Evolutionary conservation across 371 early-diverging fungal genomes (phyloP), one percentile per base, ranked within the genome.

Genomic region (Chytridium lagenaria): DNA sequence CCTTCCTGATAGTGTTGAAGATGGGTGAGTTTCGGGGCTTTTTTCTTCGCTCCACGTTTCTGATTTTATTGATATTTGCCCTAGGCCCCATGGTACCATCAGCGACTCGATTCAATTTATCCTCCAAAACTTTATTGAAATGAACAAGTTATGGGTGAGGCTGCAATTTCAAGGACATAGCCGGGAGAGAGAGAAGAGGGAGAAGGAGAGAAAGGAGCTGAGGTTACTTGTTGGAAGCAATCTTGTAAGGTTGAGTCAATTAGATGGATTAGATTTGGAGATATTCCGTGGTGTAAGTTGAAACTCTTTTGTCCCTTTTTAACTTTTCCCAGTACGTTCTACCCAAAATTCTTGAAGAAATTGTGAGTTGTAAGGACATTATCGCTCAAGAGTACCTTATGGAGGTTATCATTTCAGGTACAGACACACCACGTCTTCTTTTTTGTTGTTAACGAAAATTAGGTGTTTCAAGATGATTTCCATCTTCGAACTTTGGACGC

Each of bases 101-200:
- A 79, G 85, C 61, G 98, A 97, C 81, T 92, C 95, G 1, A 95
- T 97, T 69, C 89, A 92, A 39, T 98, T 98, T 77, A 93, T 94
- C 69, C 84, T 98, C 50, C 94, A 92, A 50, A 98, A 98, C 79
- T 97, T 98, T 81, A 93, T 94, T 49, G 98, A 98, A 84, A 98
- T 97, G 97, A 98, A 98, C 84, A 98, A 97, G 83, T 88, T 98
- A 5, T 98, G 99, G 99, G 98, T 98, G 19, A 92, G 99, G 0
- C 81, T 97, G 69, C 99, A 98, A 82, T 93, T 95, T 83, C 95
- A 95, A 77, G 99, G 99, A 3, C 92, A 93, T 76, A 91, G 92
- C 34, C 86, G 94, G 16, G 98, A 98, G 78, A 89, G 93, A 16
- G 95, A 93, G 78, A 93, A 92, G 81, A 85, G 98, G 40, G 97